Conservation (phyloP, 2,329 filamentous ascomycete genomes). For the Blastomyces gilchristii region DNA sequence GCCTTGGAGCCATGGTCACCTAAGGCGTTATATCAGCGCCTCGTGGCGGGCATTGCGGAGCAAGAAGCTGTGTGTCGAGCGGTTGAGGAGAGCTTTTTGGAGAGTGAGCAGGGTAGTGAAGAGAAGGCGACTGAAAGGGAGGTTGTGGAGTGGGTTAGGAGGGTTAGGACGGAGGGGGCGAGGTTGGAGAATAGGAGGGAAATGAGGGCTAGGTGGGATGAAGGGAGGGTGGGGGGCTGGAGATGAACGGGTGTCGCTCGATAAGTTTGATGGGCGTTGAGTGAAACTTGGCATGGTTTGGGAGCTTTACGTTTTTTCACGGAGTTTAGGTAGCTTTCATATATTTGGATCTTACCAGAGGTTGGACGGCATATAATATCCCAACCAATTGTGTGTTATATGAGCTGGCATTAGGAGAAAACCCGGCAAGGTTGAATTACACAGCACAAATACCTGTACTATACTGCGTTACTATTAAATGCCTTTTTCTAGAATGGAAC, state of each 20-base stretch:
- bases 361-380: not conserved
- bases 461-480: too few species aligned
- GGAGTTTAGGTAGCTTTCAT: not conserved
- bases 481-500: not conserved
- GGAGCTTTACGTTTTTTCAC: not conserved
- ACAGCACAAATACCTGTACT: not conserved
- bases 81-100: conserved; percentile 87
- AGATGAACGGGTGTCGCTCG: conserved; percentile 41
- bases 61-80: conserved; percentile 72
- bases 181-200: conserved; percentile 72
- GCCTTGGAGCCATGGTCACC: conserved; percentile 78
- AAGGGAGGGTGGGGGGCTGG: conserved; percentile 91
- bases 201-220: conserved; percentile 88
- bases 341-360: not conserved
- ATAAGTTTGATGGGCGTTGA: not conserved
- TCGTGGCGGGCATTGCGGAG: conserved; percentile 67
- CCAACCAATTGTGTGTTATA: not conserved
- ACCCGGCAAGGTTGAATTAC: not conserved
- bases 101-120: conserved; percentile 41
- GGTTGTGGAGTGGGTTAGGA: conserved; percentile 69
- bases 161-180: conserved; percentile 70
- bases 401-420: not conserved
- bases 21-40: conserved; percentile 70
- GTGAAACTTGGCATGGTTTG: not conserved
- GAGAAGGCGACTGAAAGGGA: conserved; percentile 56